Evolutionary conservation across 1,284 basidiomycete species (phyloP), one percentile per base, ranked within the genome.

Genomic region (Hymenochaete sp.): DNA sequence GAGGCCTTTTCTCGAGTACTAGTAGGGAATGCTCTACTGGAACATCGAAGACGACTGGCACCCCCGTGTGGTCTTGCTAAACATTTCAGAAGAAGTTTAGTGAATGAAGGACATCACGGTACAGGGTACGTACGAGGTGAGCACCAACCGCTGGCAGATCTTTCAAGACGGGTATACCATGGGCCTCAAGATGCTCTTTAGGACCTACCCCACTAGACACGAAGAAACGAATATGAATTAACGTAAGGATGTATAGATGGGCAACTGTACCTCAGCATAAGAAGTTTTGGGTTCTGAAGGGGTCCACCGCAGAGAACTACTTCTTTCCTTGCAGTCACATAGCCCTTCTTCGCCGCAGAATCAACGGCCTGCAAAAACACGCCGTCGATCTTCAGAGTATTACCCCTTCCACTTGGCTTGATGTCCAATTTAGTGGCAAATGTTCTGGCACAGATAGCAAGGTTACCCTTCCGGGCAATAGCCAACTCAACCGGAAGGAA

Each of bases 81-180:
- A 14, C 7, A 6, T 49, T 24, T n/a, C 41, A 42, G 21, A 19
- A 32, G 31, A 14, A 27, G 14, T 16, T 16, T 32, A 19, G 5
- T 14, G 27, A 21, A 11, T 3, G 9, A 5, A 16, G 8, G 14
- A 27, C 8, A 6, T 13, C 4, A 9, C 10, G 10, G 14, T 13
- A 11, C 43, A 47, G 13, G 11, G 6, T 10, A 24, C 37, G 3
- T 41, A 57, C 58, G 25, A 65, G 48, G 42, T 58, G 53, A 16
- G 42, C 44, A 2, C 66, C 66, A n/a, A 68, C 66, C 22, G 56
- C 60, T 7, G 63, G 60, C 3, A 63, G 53, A 44, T 67, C 53
- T 14, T 63, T 56, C 8, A 62, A 14, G 3, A 62, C 45, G 1
- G 50, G 37, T 21, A 68, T 62, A 6, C 55, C 55, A n/a, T 54